Base-by-base conservation (phyloP, 2,329 filamentous ascomycete genomes). In the Talaromyces pinophilus region DNA sequence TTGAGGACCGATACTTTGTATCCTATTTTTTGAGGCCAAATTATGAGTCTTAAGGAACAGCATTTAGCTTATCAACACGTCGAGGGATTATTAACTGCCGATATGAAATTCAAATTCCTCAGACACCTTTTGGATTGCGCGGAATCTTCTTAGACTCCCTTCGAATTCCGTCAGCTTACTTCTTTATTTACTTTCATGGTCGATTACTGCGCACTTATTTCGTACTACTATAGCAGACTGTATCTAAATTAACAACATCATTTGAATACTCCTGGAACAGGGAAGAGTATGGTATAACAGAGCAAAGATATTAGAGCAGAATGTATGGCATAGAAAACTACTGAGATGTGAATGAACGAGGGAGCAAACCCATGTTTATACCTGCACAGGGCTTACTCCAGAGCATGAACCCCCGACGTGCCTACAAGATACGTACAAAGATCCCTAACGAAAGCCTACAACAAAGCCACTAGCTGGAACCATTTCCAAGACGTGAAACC, bases 21-120 rank as follows among this genome's bases (percentile, higher is more conserved):
- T 55, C 52, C 28, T 55, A 55, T 55, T 55, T 55, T 54, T 35
- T 55, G 28, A 55, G 52, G 8, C 52, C 52, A 35, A 55, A 55
- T 19, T 33, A 35, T 55, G 52, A 35, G 52, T 35, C 52, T 55
- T 55, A 55, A 19, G 28, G 35, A 33, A 33, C 28, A 35, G 17
- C 28, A 55, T 3, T 35, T 55, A 35, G 28, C 28, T 33, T 35
- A 33, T 19, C 15, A 55, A 35, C 17, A 19, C 8, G 28, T 33
- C 17, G 17, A 35, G 7, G 28, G 28, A 11, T 19, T 11, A n/a
- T 55, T 35, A 33, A 8, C 19, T 19, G 17, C 22, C 8, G 5
- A 55, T 55, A 35, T 33, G 28, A 30, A 19, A 35, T 35, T 55
- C 35, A 6, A 33, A 4, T 33, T 35, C 17, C 28, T 55, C 52